Evolutionary conservation across 1,139 yeast species (phyloP).

Genomic region (Diutina rugosa): DNA sequence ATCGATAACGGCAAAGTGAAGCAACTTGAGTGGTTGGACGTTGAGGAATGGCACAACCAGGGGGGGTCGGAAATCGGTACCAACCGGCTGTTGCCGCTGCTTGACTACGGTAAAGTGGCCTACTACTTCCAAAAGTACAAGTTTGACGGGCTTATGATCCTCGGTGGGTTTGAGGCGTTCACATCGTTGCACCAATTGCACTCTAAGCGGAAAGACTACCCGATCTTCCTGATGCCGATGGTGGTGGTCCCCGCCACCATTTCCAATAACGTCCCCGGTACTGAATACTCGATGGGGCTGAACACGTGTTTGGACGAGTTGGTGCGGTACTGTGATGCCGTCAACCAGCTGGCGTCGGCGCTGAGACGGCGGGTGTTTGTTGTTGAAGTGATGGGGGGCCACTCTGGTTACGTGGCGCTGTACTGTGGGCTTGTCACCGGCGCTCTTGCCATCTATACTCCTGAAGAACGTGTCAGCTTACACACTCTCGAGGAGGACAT

Average conservation of each 20-base stretch:
- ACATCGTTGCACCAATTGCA: slow-evolving; percentile 71
- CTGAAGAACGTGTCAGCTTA: slow-evolving; percentile 73
- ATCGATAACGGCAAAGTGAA: slow-evolving; percentile 68
- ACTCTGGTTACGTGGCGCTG: slow-evolving; percentile 87
- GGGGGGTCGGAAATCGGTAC: slow-evolving; percentile 98
- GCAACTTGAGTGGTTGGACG: slow-evolving; percentile 71
- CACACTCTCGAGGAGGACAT: slow-evolving; percentile 68
- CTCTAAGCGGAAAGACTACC: slow-evolving; percentile 58
- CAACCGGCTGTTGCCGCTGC: slow-evolving; percentile 43
- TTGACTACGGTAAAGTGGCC: slow-evolving; percentile 40
- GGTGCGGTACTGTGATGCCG: slow-evolving; percentile 86
- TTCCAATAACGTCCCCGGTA: slow-evolving; percentile 96
- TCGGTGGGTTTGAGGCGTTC: slow-evolving; percentile 95
- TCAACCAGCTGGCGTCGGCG: slow-evolving; percentile 90
- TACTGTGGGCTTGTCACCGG: slow-evolving; percentile 85
- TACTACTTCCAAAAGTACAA: slow-evolving; percentile 76
- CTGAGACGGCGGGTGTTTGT: slow-evolving; percentile 92
- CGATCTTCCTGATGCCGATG: slow-evolving; percentile 89
- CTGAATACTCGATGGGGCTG: slow-evolving; percentile 86
- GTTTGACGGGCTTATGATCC: slow-evolving; percentile 75
- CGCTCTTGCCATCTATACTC: slow-evolving; percentile 85
- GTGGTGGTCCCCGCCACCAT: slow-evolving; percentile 90
- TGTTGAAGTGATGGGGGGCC: slow-evolving; percentile 96
- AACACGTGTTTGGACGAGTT: slow-evolving; percentile 90
- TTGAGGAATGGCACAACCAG: slow-evolving; percentile 77